A percentile compares a stretch with the other conserved stretches of the same genome.
phyloP scores from a whole-genome alignment of 306 rosid species.

The Rosa rugosa region DNA sequence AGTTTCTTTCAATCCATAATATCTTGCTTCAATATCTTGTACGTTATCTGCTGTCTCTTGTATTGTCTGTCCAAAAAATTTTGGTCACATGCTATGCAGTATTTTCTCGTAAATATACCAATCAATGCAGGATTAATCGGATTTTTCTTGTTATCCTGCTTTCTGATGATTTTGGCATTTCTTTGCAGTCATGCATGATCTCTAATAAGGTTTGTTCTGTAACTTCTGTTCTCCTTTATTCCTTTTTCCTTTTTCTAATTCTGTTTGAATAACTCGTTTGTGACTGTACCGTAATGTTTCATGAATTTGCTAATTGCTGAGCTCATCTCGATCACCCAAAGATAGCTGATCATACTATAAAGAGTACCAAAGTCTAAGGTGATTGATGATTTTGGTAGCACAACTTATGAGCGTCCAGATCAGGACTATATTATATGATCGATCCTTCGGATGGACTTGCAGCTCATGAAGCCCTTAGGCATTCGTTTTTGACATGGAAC shows the following conservation, averaged over 20 bases:
- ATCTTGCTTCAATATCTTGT: conserved; percentile 7
- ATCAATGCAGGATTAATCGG: not conserved
- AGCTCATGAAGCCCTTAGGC: conserved; percentile 74
- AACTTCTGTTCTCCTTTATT: not conserved
- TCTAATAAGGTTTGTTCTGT: conserved; percentile 44
- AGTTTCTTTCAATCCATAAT: conserved; percentile 14
- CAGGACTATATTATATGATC: conserved; percentile 90
- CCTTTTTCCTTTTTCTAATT: not conserved
- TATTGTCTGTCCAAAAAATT: not conserved
- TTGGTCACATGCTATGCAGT: not conserved
- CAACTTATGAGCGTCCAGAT: conserved; percentile 80
- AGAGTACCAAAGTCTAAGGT: conserved; percentile 91
- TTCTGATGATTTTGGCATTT: conserved; percentile 5
- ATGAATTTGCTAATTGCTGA: conserved; percentile 36
- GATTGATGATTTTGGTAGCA: conserved; percentile 97
- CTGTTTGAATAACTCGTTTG: not conserved
- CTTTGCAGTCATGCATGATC: conserved; percentile 85
- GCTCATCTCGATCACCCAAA: conserved; percentile 70
- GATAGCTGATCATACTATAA: conserved; percentile 52
- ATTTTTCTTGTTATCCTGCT: not conserved
- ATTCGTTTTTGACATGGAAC: conserved; percentile 71
- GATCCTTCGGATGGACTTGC: conserved; percentile 71
- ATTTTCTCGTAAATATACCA: not conserved
- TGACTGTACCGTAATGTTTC: not conserved
- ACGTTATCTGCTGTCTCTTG: not conserved